A percentile compares a stretch with the other conserved stretches of the same genome.
Evolutionary conservation across 148 eudicot species (phyloP).

Genomic region (Rhododendron henanense): DNA sequence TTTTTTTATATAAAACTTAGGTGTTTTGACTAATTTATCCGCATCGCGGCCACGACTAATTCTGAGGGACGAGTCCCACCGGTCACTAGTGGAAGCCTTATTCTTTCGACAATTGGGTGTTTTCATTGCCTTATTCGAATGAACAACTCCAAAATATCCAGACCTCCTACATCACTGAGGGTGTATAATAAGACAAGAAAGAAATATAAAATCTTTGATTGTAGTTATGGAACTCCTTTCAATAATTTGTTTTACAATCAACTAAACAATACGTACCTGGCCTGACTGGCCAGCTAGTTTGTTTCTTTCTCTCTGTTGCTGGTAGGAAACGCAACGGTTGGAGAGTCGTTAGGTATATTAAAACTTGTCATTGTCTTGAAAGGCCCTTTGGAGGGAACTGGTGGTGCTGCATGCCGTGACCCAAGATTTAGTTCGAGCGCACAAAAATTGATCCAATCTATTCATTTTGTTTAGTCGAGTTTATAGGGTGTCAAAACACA

Average conservation of each 20-base stretch:
- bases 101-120: not conserved
- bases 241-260: slow-evolving; percentile 1
- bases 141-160: not conserved
- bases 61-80: not conserved
- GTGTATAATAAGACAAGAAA: not conserved
- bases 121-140: not conserved
- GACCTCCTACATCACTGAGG: not conserved
- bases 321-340: not conserved
- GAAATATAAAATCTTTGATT: not conserved
- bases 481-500: not conserved
- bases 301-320: not conserved
- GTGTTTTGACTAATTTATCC: no score
- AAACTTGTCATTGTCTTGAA: not conserved
- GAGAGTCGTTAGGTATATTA: not conserved
- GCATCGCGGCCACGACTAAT: not conserved
- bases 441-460: not conserved
- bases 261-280: not conserved
- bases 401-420: not conserved
- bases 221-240: not conserved
- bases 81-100: not conserved
- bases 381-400: not conserved
- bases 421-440: no score
- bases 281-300: not conserved
- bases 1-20: no score
- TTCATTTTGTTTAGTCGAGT: not conserved